These are phyloP conservation scores for Trichoderma reesei DNA, from an alignment of 495 filamentous ascomycete genomes.

Conservation along the genomic window DNA sequence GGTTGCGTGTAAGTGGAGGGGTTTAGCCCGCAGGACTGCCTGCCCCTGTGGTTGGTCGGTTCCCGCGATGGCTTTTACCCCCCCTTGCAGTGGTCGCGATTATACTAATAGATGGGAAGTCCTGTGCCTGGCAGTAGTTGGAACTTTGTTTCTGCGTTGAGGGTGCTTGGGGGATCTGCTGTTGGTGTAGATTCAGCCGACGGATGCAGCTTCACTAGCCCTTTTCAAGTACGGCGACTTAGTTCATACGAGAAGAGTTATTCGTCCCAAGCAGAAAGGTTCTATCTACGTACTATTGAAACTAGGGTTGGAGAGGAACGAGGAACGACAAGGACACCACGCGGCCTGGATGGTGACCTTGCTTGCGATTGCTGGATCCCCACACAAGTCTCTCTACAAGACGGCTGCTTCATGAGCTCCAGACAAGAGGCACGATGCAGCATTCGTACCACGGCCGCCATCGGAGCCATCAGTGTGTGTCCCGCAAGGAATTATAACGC, in stretches of 20 bases:
- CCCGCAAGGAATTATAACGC: too few species aligned
- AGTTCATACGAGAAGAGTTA: too few species aligned
- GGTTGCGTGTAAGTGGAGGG: too few species aligned
- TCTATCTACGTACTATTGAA: too few species aligned
- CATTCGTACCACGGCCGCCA: not conserved
- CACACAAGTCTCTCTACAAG: not conserved
- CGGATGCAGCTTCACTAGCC: not conserved
- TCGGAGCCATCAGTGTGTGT: not conserved
- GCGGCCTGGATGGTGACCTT: not conserved
- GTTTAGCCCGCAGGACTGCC: not conserved
- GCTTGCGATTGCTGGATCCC: not conserved
- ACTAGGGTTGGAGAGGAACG: too few species aligned
- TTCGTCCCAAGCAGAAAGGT: too few species aligned
- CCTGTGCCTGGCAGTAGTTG: conserved; percentile 7
- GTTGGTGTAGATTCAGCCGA: not conserved
- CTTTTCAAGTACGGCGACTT: too few species aligned
- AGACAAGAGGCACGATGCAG: not conserved
- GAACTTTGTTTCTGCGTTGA: not conserved
- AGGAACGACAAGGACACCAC: too few species aligned
- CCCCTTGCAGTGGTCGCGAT: too few species aligned
- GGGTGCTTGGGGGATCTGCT: not conserved
- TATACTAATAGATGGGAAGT: not conserved
- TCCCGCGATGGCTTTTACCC: too few species aligned
- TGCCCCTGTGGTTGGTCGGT: conserved; percentile 6
- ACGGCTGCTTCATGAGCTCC: not conserved